Conservation (phyloP, 2,329 filamentous ascomycete genomes). For the Dactylonectria macrodidyma region DNA sequence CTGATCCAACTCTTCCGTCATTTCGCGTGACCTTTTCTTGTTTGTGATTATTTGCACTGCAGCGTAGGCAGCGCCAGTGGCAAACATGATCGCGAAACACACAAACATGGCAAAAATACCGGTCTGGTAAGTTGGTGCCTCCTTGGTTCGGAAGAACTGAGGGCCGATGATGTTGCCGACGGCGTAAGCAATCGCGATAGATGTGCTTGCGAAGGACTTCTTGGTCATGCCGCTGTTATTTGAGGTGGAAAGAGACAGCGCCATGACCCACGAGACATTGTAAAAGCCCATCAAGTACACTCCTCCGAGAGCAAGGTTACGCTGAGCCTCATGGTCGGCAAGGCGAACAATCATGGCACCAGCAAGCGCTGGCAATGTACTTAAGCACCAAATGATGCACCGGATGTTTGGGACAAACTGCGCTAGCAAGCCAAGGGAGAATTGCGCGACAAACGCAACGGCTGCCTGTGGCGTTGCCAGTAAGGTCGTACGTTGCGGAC, state of each 20-base stretch:
- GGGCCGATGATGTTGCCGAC: slow-evolving; percentile 51
- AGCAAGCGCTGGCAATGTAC: slow-evolving; percentile 38
- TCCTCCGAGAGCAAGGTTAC: slow-evolving; percentile 46
- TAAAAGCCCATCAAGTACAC: slow-evolving; percentile 53
- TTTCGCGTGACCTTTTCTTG: slow-evolving; percentile 28
- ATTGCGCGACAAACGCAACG: slow-evolving; percentile 47
- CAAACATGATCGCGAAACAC: slow-evolving; percentile 45
- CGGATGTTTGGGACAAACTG: slow-evolving; percentile 48
- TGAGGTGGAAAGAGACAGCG: background rate
- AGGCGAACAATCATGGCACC: slow-evolving; percentile 47
- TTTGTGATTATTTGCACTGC: slow-evolving; percentile 42
- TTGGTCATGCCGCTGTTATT: background rate
- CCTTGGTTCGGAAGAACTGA: slow-evolving; percentile 47
- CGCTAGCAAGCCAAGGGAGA: slow-evolving; percentile 38
- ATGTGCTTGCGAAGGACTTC: background rate
- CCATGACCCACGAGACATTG: slow-evolving; percentile 33
- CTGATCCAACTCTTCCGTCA: slow-evolving; percentile 10
- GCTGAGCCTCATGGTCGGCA: slow-evolving; percentile 26
- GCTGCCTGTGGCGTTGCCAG: slow-evolving; percentile 52
- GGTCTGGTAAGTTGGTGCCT: slow-evolving; percentile 47
- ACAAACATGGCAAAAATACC: slow-evolving; percentile 48
- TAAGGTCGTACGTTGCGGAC: slow-evolving; percentile 41
- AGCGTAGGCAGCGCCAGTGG: slow-evolving; percentile 38
- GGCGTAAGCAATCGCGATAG: background rate
- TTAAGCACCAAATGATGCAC: slow-evolving; percentile 49